A percentile compares a stretch with the other conserved stretches of the same genome.
Conservation (phyloP, 192 early-diverging fungal genomes). For the Fimicolochytrium jonesii region DNA sequence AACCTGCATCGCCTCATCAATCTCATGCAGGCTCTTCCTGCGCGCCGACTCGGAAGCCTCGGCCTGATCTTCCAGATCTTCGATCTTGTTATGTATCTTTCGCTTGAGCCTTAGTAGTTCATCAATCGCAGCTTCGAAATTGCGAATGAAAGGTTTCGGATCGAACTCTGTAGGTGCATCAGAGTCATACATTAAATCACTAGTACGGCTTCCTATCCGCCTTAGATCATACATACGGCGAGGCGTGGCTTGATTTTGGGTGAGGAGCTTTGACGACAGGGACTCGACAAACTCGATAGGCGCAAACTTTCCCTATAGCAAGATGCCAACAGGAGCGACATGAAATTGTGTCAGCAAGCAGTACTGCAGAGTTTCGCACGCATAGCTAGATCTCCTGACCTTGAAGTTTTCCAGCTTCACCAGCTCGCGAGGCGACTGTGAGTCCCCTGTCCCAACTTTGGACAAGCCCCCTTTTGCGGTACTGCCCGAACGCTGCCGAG, state of each 20-base stretch:
- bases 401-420: conserved; percentile 29
- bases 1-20: conserved; percentile 79
- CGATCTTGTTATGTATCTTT: conserved; percentile 76
- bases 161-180: conserved; percentile 58
- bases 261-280: conserved; percentile 44
- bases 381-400: background rate
- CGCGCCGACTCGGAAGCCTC: conserved; percentile 69
- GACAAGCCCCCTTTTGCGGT: too few relatives aligned
- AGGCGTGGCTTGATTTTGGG: conserved; percentile 41
- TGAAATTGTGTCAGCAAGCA: background rate
- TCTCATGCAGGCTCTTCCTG: conserved; percentile 71
- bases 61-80: conserved; percentile 76
- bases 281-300: conserved; percentile 58
- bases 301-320: conserved; percentile 44
- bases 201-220: background rate
- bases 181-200: background rate
- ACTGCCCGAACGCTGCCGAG: too few relatives aligned
- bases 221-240: background rate
- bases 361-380: background rate
- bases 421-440: too few relatives aligned
- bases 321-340: background rate
- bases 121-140: conserved; percentile 81
- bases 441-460: too few relatives aligned
- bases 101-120: conserved; percentile 73
- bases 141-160: conserved; percentile 86